Percentiles rank a stretch among this genome's conserved stretches.
Conservation (phyloP, 805 yeast genomes). For the Candida parachauliodes region DNA sequence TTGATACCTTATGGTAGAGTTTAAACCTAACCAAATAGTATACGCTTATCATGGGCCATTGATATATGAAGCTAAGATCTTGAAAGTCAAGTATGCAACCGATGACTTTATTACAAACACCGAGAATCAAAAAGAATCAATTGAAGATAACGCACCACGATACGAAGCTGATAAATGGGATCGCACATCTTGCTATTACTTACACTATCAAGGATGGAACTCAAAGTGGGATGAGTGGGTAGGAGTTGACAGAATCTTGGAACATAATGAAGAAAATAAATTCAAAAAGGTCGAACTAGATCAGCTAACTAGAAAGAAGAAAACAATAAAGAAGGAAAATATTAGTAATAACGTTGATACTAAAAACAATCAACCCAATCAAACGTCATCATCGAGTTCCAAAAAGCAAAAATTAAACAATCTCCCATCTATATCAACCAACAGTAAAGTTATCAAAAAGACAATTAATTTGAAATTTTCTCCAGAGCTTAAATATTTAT, state of each 20-base stretch:
- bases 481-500: constrained; percentile 58
- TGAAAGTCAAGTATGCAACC: constrained; percentile 58
- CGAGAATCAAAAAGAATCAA: constrained; percentile 37
- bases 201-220: constrained; percentile 97
- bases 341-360: background rate
- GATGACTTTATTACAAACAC: constrained; percentile 35
- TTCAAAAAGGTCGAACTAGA: constrained; percentile 65
- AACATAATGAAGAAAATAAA: constrained; percentile 62
- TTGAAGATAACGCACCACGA: constrained; percentile 20
- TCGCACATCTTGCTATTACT: constrained; percentile 46
- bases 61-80: constrained; percentile 81
- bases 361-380: background rate
- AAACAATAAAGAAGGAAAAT: constrained; percentile 8
- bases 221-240: constrained; percentile 98
- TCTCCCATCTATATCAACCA: background rate
- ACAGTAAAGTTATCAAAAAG: constrained; percentile 17
- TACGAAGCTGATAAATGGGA: constrained; percentile 14
- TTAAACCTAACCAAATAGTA: constrained; percentile 25
- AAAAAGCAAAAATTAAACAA: constrained; percentile 7
- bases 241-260: constrained; percentile 59
- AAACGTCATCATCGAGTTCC: constrained; percentile 1
- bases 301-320: constrained; percentile 16
- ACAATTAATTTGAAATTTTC: constrained; percentile 30
- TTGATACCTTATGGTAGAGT: constrained; percentile 43
- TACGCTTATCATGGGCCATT: constrained; percentile 90